phyloP scores from a whole-genome alignment of 495 filamentous ascomycete genomes.

The Hamigera avellanea region DNA sequence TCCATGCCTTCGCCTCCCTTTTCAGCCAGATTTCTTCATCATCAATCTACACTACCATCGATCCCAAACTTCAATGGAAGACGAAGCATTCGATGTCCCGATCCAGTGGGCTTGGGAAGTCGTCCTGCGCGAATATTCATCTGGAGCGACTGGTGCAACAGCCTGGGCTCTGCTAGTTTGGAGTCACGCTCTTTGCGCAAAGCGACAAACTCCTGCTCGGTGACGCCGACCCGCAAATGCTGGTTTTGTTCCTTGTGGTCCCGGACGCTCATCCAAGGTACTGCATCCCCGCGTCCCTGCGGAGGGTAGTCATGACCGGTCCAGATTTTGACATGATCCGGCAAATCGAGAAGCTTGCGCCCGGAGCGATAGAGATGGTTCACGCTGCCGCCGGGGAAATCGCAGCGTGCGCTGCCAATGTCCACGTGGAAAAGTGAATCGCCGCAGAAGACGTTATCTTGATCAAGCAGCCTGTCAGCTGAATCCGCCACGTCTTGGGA shows the following conservation, averaged over 20 bases:
- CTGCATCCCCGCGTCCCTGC: constrained; percentile 12
- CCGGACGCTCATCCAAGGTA: constrained; percentile 35
- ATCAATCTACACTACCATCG: no score
- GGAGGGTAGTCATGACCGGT: constrained; percentile 42
- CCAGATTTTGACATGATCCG: constrained; percentile 34
- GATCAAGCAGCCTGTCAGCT: no score
- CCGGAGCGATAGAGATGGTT: constrained; percentile 32
- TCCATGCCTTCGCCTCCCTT: no score
- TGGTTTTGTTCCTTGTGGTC: constrained; percentile 41
- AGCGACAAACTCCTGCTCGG: constrained; percentile 35
- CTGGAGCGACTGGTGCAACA: constrained; percentile 47
- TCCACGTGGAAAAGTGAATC: constrained; percentile 50
- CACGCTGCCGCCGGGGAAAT: constrained; percentile 46
- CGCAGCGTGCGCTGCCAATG: constrained; percentile 46
- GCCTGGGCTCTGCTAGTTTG: constrained; percentile 32
- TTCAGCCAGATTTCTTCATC: no score
- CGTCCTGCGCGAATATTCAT: constrained; percentile 44
- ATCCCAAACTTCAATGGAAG: constrained; percentile 24
- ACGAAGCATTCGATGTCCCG: constrained; percentile 20
- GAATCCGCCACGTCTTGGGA: no score
- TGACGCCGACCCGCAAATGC: constrained; percentile 32
- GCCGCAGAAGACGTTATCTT: constrained; percentile 43
- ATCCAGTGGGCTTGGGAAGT: constrained; percentile 23
- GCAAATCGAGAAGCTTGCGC: constrained; percentile 34
- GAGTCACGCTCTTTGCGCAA: constrained; percentile 37